Conservation (phyloP, 192 early-diverging fungal species). For the Coemansia sp. region DNA sequence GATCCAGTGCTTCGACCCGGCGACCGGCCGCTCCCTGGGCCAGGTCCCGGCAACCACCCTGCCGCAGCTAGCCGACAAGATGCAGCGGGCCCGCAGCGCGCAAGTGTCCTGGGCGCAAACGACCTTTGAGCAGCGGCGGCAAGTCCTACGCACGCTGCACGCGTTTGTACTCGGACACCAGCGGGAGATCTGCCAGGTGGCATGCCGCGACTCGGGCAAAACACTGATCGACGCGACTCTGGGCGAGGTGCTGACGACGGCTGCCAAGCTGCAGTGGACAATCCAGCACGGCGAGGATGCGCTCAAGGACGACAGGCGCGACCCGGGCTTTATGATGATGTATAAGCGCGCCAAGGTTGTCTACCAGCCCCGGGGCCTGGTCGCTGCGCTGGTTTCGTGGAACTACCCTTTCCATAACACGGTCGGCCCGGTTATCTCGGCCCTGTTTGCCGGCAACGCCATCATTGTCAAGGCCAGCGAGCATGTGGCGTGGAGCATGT, state of each 20-base stretch:
- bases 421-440: slow-evolving; percentile 75
- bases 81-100: slow-evolving; percentile 59
- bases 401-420: slow-evolving; percentile 86
- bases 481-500: slow-evolving; percentile 78
- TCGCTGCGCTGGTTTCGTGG: slow-evolving; percentile 81
- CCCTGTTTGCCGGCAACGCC: slow-evolving; percentile 81
- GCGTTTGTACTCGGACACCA: slow-evolving; percentile 72
- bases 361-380: slow-evolving; percentile 78
- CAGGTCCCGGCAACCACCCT: slow-evolving; percentile 58
- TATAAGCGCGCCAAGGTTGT: slow-evolving; percentile 74
- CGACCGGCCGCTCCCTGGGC: slow-evolving; percentile 73
- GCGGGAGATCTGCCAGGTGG: slow-evolving; percentile 70
- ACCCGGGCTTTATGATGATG: slow-evolving; percentile 67
- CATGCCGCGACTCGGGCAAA: slow-evolving; percentile 77
- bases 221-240: slow-evolving; percentile 78
- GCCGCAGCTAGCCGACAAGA: slow-evolving; percentile 58
- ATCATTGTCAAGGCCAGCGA: slow-evolving; percentile 83
- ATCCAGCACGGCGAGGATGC: slow-evolving; percentile 72
- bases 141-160: slow-evolving; percentile 68
- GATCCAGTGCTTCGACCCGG: slow-evolving; percentile 82
- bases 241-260: slow-evolving; percentile 78
- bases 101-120: slow-evolving; percentile 69
- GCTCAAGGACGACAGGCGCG: slow-evolving; percentile 64
- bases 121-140: slow-evolving; percentile 67
- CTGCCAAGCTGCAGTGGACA: slow-evolving; percentile 76